phyloP scores from a whole-genome alignment of 2,329 filamentous ascomycete species.

The Sordariomycetes sp. region DNA sequence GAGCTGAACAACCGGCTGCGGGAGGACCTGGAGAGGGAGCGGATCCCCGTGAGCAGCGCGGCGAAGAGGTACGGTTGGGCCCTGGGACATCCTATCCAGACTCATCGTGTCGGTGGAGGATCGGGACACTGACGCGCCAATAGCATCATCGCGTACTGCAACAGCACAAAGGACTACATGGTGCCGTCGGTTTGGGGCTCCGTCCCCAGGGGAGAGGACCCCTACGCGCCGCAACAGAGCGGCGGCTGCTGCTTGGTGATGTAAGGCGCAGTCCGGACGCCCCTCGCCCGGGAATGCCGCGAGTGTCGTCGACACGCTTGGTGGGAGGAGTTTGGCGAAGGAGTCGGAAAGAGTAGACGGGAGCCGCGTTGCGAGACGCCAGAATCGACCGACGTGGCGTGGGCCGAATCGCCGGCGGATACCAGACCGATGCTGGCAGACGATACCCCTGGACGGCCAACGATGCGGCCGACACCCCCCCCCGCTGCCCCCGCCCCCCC shows the following conservation, averaged over 20 bases:
- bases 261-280: conserved; percentile 32
- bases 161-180: conserved; percentile 98
- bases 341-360: neutral
- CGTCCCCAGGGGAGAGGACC: conserved; percentile 90
- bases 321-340: neutral
- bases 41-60: conserved; percentile 91
- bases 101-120: neutral
- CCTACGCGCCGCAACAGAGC: conserved; percentile 92
- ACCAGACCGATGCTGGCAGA: neutral
- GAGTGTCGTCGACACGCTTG: neutral
- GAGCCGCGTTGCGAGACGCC: neutral
- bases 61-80: conserved; percentile 64
- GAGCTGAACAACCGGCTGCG: conserved; percentile 93
- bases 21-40: conserved; percentile 88
- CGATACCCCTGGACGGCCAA: neutral
- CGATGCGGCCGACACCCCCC: neutral
- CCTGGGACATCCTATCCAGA: neutral
- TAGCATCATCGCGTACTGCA: conserved; percentile 96
- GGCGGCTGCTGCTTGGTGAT: conserved; percentile 92
- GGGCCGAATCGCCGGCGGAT: neutral
- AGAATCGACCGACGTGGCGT: neutral
- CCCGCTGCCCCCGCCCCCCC: too few species aligned
- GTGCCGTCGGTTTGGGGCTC: conserved; percentile 93
- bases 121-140: conserved; percentile 6
- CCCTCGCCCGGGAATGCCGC: neutral